Percentiles rank a stretch among this genome's conserved stretches.
Conservation (phyloP, 2,329 filamentous ascomycete species). For the Elsinoe batatas region DNA sequence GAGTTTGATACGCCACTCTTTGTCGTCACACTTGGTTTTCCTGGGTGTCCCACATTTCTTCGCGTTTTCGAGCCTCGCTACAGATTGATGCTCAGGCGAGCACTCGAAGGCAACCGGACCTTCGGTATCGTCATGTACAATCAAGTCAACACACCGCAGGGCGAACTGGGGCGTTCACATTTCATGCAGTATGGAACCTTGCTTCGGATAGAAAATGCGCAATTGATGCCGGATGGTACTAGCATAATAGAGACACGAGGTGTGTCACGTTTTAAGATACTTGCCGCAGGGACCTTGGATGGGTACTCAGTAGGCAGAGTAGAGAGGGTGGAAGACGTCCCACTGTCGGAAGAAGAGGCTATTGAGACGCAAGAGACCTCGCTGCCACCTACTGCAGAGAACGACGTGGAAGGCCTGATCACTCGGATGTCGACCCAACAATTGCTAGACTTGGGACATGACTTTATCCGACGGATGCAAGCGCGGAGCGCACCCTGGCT, state of each 20-base stretch:
- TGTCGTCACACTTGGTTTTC: conserved; percentile 72
- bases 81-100: conserved; percentile 75
- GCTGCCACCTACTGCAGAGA: conserved; percentile 19
- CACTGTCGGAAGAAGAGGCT: conserved; percentile 67
- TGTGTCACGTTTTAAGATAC: conserved; percentile 64
- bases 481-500: conserved; percentile 64
- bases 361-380: conserved; percentile 60
- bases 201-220: conserved; percentile 62
- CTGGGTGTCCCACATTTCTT: conserved; percentile 72
- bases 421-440: conserved; percentile 58
- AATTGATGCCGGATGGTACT: conserved; percentile 67
- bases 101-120: conserved; percentile 59
- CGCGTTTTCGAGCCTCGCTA: conserved; percentile 93
- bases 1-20: conserved; percentile 63
- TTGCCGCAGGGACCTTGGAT: conserved; percentile 55
- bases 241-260: conserved; percentile 73
- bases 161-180: conserved; percentile 40
- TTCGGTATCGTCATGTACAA: conserved; percentile 82
- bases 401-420: conserved; percentile 31
- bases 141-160: conserved; percentile 42
- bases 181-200: conserved; percentile 72
- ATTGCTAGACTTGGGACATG: conserved; percentile 54
- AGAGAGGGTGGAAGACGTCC: conserved; percentile 72
- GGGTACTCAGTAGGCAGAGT: conserved; percentile 70
- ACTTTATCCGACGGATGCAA: conserved; percentile 62